phyloP scores from a whole-genome alignment of 192 early-diverging fungal genomes.

The Entomortierella chlamydospora region DNA sequence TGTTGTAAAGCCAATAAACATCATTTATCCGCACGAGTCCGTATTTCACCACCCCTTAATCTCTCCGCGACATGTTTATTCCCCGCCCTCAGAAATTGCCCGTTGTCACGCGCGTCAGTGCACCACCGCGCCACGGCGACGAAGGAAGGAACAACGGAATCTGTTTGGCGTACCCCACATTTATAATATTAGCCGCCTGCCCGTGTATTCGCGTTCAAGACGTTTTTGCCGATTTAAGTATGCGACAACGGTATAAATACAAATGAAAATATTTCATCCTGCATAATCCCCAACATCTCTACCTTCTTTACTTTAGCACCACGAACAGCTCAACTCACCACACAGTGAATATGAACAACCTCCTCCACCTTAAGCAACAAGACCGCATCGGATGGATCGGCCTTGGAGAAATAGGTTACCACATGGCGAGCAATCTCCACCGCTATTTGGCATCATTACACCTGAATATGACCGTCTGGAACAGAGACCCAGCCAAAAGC shows the following conservation, averaged over 20 bases:
- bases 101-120: neutral
- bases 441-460: conserved; percentile 52
- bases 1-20: no score
- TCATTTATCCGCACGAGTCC: no score
- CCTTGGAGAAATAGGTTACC: conserved; percentile 50
- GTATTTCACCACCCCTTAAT: no score
- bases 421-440: conserved; percentile 73
- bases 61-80: neutral
- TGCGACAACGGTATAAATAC: neutral
- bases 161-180: neutral
- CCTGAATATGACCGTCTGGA: conserved; percentile 66
- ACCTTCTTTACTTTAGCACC: no score
- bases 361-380: conserved; percentile 49
- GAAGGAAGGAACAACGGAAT: neutral
- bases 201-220: no score
- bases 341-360: conserved; percentile 34
- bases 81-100: neutral
- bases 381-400: conserved; percentile 52
- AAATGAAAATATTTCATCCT: neutral
- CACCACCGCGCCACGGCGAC: neutral
- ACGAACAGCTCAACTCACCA: neutral
- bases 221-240: no score
- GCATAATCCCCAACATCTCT: neutral
- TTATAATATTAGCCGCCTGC: neutral
- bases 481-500: conserved; percentile 68